Evolutionary conservation across 805 yeast genomes (phyloP), one percentile per base, ranked within the genome.

Genomic region (Priceomyces melissophilus): DNA sequence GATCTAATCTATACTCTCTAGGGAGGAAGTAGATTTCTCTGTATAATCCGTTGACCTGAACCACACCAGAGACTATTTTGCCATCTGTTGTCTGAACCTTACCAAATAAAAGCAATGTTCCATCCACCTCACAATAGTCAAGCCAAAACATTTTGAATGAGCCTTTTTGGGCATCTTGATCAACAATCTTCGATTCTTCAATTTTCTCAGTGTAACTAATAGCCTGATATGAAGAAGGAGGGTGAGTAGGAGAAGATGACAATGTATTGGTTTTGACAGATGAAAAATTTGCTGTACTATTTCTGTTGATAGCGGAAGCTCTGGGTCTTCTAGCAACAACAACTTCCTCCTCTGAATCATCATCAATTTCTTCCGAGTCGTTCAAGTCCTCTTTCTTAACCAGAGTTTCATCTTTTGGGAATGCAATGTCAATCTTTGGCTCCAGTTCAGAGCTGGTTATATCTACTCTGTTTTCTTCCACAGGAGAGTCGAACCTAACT

Each of bases 21-120:
- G 98, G 96, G 45, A 90, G 69, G 52, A 90, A 82, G 60, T 71
- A 90, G 14, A 93, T 61, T 50, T 87, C 89, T 49, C 91, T 78
- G 46, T 69, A 63, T 39, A 90, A 59, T 3, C 84, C 86, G 43
- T 75, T 78, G 10, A 93, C 65, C 56, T 87, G 93, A 23, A 87
- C 78, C 71, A 87, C 77, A 37, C 85, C 83, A 2, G 96, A 87
- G 3, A 82, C 84, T 17, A 77, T 59, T 8, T 71, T 65, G 3
- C 81, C 79, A 36, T 79, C 81, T 7, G 65, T 65, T 3, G 89
- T 71, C 42, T 75, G 71, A 10, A 84, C 75, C 56, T 89, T 88
- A 40, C 99, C 99, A 59, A 85, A 91, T 8, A 93, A 69, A 13
- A 87, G 59, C 37, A 93, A 63, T 0, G 81, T 65, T 49, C 75